A percentile compares a stretch with the other conserved stretches of the same genome.
phyloP scores from a whole-genome alignment of 306 rosid genomes.

The Carpinus viminea region DNA sequence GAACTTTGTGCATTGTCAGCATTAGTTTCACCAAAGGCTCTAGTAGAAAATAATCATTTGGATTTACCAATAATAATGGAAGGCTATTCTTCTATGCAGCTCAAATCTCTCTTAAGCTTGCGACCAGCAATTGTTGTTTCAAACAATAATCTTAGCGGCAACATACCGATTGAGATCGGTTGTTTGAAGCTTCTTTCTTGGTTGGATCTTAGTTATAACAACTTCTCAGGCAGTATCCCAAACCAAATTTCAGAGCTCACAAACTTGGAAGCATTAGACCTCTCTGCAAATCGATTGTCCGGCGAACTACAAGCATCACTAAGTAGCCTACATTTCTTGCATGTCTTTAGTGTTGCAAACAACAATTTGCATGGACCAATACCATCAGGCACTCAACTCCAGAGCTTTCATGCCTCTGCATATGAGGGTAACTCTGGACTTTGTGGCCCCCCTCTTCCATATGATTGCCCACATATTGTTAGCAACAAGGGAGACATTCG shows the following conservation, averaged over 20 bases:
- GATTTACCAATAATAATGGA: no score
- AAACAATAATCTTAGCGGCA: background rate
- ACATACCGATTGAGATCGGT: background rate
- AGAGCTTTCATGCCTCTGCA: background rate
- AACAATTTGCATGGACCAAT: conserved; percentile 7
- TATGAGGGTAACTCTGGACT: background rate
- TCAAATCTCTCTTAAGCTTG: no score
- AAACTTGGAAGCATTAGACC: no score
- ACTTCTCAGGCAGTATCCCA: background rate
- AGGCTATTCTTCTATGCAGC: no score
- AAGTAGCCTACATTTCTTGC: background rate
- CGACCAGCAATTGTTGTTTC: no score
- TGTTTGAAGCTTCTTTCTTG: no score
- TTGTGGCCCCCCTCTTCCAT: background rate
- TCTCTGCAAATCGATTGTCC: no score
- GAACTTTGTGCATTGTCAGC: background rate
- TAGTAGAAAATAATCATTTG: no score
- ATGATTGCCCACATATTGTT: background rate
- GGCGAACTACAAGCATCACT: background rate
- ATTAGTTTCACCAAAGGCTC: background rate
- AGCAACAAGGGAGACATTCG: background rate
- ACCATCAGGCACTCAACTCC: background rate
- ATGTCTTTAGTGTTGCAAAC: background rate
- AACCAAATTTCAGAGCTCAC: no score
- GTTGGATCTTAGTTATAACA: background rate